A percentile compares a stretch with the other conserved stretches of the same genome.
phyloP scores from a whole-genome alignment of 345 rosid genomes.

The Eucalyptus erythrocorys region DNA sequence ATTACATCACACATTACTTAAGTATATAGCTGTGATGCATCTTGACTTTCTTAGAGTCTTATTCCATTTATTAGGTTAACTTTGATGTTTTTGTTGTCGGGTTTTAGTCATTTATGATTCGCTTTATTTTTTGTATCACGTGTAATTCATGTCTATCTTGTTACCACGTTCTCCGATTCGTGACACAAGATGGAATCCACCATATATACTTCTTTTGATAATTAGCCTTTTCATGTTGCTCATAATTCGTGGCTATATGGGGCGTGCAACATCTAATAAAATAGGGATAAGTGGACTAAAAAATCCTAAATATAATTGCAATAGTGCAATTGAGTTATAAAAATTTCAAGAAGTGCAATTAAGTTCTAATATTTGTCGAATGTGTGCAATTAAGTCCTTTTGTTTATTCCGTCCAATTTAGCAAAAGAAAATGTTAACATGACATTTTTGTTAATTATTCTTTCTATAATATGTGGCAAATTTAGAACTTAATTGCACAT shows the following conservation, averaged over 20 bases:
- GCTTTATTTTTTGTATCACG: not conserved
- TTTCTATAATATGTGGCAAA: not conserved
- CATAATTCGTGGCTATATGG: not conserved
- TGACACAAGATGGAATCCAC: not conserved
- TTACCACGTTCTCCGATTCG: not conserved
- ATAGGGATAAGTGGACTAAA: not conserved
- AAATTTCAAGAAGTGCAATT: too few relatives aligned
- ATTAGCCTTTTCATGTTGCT: not conserved
- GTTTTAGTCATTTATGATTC: not conserved
- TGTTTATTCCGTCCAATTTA: too few relatives aligned
- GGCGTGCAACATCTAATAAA: not conserved
- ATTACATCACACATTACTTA: not conserved
- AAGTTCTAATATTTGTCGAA: too few relatives aligned
- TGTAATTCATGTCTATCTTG: not conserved
- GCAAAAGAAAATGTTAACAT: not conserved
- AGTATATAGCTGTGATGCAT: not conserved
- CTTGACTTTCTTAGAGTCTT: not conserved
- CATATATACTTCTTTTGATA: not conserved
- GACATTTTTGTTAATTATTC: too few relatives aligned
- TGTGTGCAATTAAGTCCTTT: not conserved
- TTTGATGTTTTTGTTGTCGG: not conserved
- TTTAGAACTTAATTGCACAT: too few relatives aligned
- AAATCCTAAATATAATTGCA: fast-evolving
- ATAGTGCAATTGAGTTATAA: not conserved
- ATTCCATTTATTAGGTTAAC: not conserved